Conservation (phyloP, 441 rosid genomes). For the Aleurites moluccanus region DNA sequence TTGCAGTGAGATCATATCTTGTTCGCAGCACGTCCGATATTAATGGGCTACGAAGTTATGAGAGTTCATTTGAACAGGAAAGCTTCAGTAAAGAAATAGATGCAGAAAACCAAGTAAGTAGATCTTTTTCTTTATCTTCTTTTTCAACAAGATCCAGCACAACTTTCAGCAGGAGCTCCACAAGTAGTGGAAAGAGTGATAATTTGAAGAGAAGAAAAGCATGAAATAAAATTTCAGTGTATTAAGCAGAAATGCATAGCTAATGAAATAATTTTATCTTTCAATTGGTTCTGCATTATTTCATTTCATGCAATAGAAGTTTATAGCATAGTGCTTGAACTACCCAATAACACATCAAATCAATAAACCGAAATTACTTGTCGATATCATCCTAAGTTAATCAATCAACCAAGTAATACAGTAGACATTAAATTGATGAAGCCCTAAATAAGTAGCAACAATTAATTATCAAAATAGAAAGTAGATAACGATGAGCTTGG, state of each 20-base stretch:
- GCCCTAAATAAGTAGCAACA: too few species aligned
- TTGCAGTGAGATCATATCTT: slow-evolving; percentile 24
- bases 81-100: slow-evolving; percentile 7
- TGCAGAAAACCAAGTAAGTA: slow-evolving; percentile 1
- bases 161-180: slow-evolving; percentile 23
- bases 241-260: slow-evolving; percentile 33
- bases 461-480: too few species aligned
- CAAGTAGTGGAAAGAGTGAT: slow-evolving; percentile 19
- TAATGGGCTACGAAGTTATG: background rate
- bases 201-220: slow-evolving; percentile 10
- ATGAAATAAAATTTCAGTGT: slow-evolving; percentile 8
- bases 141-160: slow-evolving; percentile 18
- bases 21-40: background rate
- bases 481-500: too few species aligned
- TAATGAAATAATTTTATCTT: slow-evolving; percentile 10
- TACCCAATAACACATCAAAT: too few species aligned
- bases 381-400: too few species aligned
- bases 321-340: too few species aligned
- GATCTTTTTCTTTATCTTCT: slow-evolving; percentile 24
- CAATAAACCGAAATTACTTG: too few species aligned
- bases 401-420: too few species aligned
- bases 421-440: too few species aligned
- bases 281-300: too few species aligned
- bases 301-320: too few species aligned
- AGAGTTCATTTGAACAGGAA: slow-evolving; percentile 10